Conservation (phyloP, 106 monocot species). For the Narthecium ossifragum region DNA sequence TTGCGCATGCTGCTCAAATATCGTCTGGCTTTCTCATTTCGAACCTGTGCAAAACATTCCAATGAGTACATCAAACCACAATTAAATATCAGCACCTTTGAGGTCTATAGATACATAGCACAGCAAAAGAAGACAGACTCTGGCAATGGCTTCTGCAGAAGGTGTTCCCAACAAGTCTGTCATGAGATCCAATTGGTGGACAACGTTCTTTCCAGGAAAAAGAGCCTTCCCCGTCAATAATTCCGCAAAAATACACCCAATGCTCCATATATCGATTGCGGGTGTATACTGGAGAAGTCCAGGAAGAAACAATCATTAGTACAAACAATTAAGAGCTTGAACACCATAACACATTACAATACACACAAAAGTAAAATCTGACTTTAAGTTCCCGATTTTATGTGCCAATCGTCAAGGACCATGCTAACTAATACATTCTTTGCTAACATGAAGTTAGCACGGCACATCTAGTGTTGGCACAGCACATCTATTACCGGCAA, state of each 20-base stretch:
- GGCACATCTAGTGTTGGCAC: no score
- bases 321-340: neutral
- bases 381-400: no score
- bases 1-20: constrained; percentile 88
- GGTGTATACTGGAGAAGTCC: constrained; percentile 80
- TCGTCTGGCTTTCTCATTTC: constrained; percentile 88
- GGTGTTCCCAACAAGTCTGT: constrained; percentile 85
- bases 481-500: no score
- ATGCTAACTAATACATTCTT: no score
- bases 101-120: neutral
- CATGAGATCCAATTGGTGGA: constrained; percentile 88
- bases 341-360: neutral
- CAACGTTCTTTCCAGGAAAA: constrained; percentile 94
- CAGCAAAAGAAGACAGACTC: constrained; percentile 35
- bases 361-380: neutral
- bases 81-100: no score
- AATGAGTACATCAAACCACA: neutral
- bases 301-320: constrained; percentile 4
- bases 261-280: constrained; percentile 95
- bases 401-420: no score
- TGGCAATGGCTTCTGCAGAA: constrained; percentile 60
- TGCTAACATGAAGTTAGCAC: no score
- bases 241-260: constrained; percentile 92
- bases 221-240: constrained; percentile 83
- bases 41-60: constrained; percentile 34